phyloP scores from a whole-genome alignment of 352 stramenopile species.

The Pythium dissotocum region DNA sequence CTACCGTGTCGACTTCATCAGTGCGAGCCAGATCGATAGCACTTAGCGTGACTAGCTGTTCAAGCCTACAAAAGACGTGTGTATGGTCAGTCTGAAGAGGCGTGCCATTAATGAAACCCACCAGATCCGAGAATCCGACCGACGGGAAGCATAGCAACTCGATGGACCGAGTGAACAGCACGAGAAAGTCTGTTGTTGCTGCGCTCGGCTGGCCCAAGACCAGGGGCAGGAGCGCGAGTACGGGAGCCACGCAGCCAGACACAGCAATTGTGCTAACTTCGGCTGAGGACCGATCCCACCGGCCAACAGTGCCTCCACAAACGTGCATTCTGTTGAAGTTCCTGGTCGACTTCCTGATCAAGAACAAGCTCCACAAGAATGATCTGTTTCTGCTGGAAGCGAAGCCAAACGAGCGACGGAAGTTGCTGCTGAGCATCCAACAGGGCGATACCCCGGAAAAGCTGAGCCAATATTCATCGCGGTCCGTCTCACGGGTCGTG shows the following conservation, averaged over 20 bases:
- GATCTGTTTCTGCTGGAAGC: conserved; percentile 34
- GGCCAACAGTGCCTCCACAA: conserved; percentile 26
- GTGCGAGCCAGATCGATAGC: too few relatives aligned
- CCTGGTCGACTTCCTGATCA: conserved; percentile 35
- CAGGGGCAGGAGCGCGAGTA: background rate
- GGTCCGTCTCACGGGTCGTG: conserved; percentile 30
- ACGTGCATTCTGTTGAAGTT: conserved; percentile 32
- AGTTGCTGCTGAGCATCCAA: conserved; percentile 24
- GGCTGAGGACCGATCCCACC: background rate
- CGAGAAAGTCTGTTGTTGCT: background rate
- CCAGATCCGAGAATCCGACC: background rate
- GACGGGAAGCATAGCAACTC: background rate
- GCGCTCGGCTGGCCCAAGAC: background rate
- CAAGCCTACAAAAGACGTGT: too few relatives aligned
- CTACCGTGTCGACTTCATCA: too few relatives aligned
- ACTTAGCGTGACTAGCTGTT: too few relatives aligned
- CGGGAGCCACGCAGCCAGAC: background rate
- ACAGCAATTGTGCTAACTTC: too few relatives aligned
- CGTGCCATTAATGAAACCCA: background rate
- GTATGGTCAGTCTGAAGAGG: background rate
- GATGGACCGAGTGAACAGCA: background rate
- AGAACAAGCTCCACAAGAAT: conserved; percentile 42
- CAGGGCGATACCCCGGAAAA: conserved; percentile 29
- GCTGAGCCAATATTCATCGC: conserved; percentile 34
- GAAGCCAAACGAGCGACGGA: conserved; percentile 24